Evolutionary conservation across 257 asterid genomes (phyloP), one percentile per base, ranked within the genome.

Genomic region (Solanum tarijense): DNA sequence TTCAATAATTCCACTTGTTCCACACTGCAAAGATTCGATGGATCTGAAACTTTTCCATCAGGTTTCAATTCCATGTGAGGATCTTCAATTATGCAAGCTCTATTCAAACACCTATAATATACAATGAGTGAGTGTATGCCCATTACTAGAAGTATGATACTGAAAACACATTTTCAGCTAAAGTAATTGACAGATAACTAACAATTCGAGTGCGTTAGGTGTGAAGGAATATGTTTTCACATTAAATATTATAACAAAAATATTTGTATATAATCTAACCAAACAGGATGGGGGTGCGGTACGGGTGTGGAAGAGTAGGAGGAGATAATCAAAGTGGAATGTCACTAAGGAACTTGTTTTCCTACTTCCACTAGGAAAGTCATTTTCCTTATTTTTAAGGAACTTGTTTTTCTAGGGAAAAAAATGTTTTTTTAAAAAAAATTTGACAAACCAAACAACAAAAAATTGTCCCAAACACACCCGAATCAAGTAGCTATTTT

Each of bases 41-140:
- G 72, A 79, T 88, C 25, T 32, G 84, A 65, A 74, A 83, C 84
- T 62, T 60, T 46, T 43, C 90, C 90, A 48, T 78, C 87, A 23
- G 69, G 78, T 39, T 86, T 78, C 65, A 88, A 78, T 5, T 86
- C 90, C 11, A 23, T 27, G 3, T 66, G 16, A 20, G 88, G 83
- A 78, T 88, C 90, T 86, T 78, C 65, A 48, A 88, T 66, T 11
- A 88, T 68, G 62, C 90, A 88, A 34, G 88, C 90, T 52, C 87
- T 88, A 36, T 86, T 88, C 2, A 88, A 65, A 68, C 43, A 88
- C 84, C 88, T 85, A 78, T 31, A 21, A 84, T 87, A 87, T 48
- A 87, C 88, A 7, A 87, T 39, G 89, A 55, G 62, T 52, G 23
- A 52, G 65, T 55, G n/a, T 55, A 55, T 55, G 65, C 65, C 65